Evolutionary conservation across 2,329 filamentous ascomycete species (phyloP), one percentile per base, ranked within the genome.

Genomic region (Diaporthe amygdali): DNA sequence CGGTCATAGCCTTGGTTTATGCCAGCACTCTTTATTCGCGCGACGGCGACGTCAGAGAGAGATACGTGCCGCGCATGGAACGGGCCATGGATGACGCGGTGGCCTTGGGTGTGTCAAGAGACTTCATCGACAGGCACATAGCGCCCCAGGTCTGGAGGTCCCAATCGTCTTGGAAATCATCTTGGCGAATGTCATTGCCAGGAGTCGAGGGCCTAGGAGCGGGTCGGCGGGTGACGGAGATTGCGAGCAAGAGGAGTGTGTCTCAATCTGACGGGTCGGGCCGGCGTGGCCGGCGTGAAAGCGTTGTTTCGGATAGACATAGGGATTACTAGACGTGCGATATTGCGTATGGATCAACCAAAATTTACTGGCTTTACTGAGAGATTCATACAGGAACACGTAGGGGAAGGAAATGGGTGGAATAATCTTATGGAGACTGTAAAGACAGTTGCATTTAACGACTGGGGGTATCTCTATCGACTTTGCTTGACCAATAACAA

Each of bases 401-500:
- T 10, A 47, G 5, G 41, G 30, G 7, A 34, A 12, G 8, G 9
- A 46, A 17, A 20, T 22, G 27, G 37, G 22, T n/a, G 9, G 37
- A 20, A 39, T 2, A 20, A 12, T 46, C 41, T 32, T 44, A 2
- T 27, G 39, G 52, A 46, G 52, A 59, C 52, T 37, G 54, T 68
- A 66, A 47, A 70, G 51, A 41, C 51, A 56, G 41, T 66, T 70
- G 49, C 52, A 70, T 70, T 55, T 41, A 54, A 49, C 47, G 68
- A 68, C 55, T 46, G 47, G 69, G 68, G 71, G 71, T 71, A 71
- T 72, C 69, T 72, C 64, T 72, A 68, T 72, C 63, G 67, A 64
- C 54, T 64, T 37, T 71, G 55, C 69, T 68, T 12, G 32, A 56
- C 37, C 22, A 66, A 52, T 30, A 51, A 67, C 30, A 46, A 56